phyloP scores from a whole-genome alignment of 2,329 filamentous ascomycete species.

The Eutypella sp. region DNA sequence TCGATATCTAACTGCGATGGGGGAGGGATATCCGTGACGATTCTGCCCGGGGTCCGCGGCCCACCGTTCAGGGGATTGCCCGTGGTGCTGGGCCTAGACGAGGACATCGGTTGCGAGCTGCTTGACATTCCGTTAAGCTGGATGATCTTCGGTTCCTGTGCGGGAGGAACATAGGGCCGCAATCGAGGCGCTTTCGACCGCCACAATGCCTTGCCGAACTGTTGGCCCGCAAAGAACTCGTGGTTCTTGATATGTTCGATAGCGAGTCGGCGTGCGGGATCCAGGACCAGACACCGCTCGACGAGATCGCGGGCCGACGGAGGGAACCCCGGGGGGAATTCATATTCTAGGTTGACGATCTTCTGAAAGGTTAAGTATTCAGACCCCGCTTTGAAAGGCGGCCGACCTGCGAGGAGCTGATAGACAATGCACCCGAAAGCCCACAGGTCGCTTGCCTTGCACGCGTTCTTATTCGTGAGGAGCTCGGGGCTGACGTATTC shows the following conservation, averaged over 20 bases:
- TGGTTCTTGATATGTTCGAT: slow-evolving; percentile 97
- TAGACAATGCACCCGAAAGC: slow-evolving; percentile 98
- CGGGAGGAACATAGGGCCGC: slow-evolving; percentile 74
- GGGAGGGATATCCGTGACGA: slow-evolving; percentile 94
- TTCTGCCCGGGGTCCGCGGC: slow-evolving; percentile 63
- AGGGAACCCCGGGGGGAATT: slow-evolving; percentile 87
- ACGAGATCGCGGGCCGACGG: slow-evolving; percentile 81
- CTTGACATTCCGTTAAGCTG: slow-evolving; percentile 59
- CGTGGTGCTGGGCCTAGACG: slow-evolving; percentile 27
- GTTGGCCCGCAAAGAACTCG: slow-evolving; percentile 84
- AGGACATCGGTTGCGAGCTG: slow-evolving; percentile 20
- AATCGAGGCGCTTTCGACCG: slow-evolving; percentile 82
- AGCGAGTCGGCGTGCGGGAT: slow-evolving; percentile 76
- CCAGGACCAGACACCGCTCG: slow-evolving; percentile 83
- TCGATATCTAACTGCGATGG: slow-evolving; percentile 96
- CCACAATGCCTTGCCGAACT: slow-evolving; percentile 83
- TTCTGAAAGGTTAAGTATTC: slow-evolving; percentile 99
- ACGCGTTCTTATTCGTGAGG: slow-evolving; percentile 93
- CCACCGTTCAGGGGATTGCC: slow-evolving; percentile 39
- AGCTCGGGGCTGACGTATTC: slow-evolving; percentile 98
- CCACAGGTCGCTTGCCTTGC: slow-evolving; percentile 97
- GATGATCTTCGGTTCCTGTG: slow-evolving; percentile 69
- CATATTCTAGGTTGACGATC: slow-evolving; percentile 90
- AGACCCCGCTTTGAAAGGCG: slow-evolving; percentile 92
- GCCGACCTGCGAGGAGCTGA: slow-evolving; percentile 89